A percentile compares a stretch with the other conserved stretches of the same genome.
Evolutionary conservation across 2,329 filamentous ascomycete species (phyloP).

Genomic region (Cadophora sp.): DNA sequence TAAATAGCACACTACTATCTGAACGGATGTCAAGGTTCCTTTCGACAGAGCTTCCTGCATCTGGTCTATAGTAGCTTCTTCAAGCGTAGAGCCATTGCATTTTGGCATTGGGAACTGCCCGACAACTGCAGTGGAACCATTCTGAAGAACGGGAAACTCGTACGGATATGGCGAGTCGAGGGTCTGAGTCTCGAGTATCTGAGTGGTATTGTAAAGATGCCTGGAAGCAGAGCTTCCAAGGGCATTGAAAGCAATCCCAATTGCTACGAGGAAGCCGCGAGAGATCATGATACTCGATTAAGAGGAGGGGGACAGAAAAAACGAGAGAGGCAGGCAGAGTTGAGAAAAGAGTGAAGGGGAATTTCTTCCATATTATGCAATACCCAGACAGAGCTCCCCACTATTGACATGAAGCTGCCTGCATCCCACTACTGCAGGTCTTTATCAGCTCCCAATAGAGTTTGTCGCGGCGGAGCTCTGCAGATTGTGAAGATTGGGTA

Average conservation of each 20-base stretch:
- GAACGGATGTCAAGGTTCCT: constrained; percentile 62
- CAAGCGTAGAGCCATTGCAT: constrained; percentile 66
- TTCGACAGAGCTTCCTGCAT: constrained; percentile 64
- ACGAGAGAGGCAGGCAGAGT: neutral
- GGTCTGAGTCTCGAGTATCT: constrained; percentile 46
- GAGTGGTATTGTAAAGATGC: constrained; percentile 27
- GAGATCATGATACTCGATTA: neutral
- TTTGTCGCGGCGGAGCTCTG: neutral
- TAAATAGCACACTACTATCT: constrained; percentile 69
- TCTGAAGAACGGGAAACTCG: constrained; percentile 49
- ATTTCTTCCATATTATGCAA: neutral
- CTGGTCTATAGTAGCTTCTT: constrained; percentile 74
- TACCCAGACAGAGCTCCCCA: neutral
- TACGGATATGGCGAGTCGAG: constrained; percentile 45
- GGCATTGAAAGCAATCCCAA: constrained; percentile 8
- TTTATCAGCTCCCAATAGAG: constrained; percentile 9
- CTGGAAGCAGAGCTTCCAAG: constrained; percentile 7
- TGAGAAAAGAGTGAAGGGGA: neutral
- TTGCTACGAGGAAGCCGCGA: neutral
- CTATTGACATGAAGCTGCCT: constrained; percentile 4
- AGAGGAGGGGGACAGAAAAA: neutral
- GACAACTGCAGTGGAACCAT: constrained; percentile 39
- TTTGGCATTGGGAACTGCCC: constrained; percentile 64
- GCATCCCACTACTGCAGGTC: constrained; percentile 14
- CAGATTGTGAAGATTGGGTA: neutral